These are phyloP conservation scores for Penicillium palitans DNA, from an alignment of 2,329 filamentous ascomycete species.

Conservation along the genomic window DNA sequence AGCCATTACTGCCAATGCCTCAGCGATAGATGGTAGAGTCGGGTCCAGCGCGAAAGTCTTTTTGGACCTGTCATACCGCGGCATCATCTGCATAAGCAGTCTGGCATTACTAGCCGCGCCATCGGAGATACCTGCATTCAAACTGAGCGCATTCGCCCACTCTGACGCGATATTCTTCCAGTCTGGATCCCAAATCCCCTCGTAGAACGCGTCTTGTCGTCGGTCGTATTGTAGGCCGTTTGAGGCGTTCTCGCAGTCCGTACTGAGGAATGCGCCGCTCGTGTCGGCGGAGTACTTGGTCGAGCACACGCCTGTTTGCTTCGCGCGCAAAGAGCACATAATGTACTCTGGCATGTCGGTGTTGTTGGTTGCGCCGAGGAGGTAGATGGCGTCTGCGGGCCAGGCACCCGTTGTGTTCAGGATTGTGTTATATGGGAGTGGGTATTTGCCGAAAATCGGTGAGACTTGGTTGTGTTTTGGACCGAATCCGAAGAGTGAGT, in stretches of 20 bases:
- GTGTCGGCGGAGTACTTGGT: constrained; percentile 58
- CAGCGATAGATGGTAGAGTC: constrained; percentile 66
- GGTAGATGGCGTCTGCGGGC: constrained; percentile 61
- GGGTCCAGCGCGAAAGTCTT: constrained; percentile 46
- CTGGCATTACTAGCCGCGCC: constrained; percentile 61
- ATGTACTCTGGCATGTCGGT: constrained; percentile 53
- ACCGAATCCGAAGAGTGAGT: constrained; percentile 71
- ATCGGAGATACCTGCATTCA: constrained; percentile 57
- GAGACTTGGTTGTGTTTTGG: constrained; percentile 52
- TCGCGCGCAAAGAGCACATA: constrained; percentile 67
- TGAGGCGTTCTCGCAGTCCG: constrained; percentile 60
- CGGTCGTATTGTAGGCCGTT: constrained; percentile 59
- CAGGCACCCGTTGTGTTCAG: constrained; percentile 52
- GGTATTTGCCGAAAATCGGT: constrained; percentile 57
- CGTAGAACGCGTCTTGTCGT: constrained; percentile 38
- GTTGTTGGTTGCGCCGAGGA: constrained; percentile 56
- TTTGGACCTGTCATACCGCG: constrained; percentile 34
- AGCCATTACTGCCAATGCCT: constrained; percentile 70
- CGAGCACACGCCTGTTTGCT: constrained; percentile 64
- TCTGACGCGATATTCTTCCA: constrained; percentile 58
- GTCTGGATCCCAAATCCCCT: constrained; percentile 44
- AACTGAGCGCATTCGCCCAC: constrained; percentile 57
- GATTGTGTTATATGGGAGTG: constrained; percentile 66
- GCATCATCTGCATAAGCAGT: constrained; percentile 58
- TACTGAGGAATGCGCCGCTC: constrained; percentile 59